Evolutionary conservation across 768 basidiomycete genomes (phyloP), one percentile per base, ranked within the genome.

Genomic region (Hysterangium stoloniferum): DNA sequence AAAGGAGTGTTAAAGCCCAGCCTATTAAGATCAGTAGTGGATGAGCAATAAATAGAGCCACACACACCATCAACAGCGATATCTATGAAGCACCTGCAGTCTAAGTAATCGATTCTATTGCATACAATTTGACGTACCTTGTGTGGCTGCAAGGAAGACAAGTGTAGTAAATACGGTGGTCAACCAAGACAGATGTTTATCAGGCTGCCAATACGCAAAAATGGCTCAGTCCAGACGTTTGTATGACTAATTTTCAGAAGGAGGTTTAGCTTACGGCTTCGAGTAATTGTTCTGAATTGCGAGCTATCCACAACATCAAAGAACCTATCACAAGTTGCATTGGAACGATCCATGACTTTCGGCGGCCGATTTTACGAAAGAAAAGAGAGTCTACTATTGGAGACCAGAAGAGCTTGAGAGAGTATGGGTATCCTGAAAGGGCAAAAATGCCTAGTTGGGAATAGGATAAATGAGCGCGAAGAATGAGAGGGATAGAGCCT

Each of bases 261-360:
- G 2, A 37, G 46, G 22, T 61, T 69, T 57, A 59, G 57, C 76
- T 48, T 46, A 94, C 93, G 59, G 86, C 77, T 52, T 86, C 79
- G 66, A 96, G 76, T 56, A 94, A 70, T 56, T 76, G 76, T 59
- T 91, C 76, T 6, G 84, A 82, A 57, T 85, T 80, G 48, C 77
- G 63, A 4, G 87, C 86, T 54, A 90, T 82, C 59, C 80, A 82
- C 32, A 88, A 59, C 86, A 90, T 88, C 53, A 92, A 69, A 35
- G 77, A 72, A 35, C 92, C 96, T 44, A 97, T 86, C 56, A 92
- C 80, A 28, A 83, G 64, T 64, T 99, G 96, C 76, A 99, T 96
- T 37, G 96, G 96, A 55, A 98, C 84, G 58, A 99, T 98, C 96
- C 96, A 99, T 54, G 90, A 93, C 67, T 97, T 99, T 56, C 96